Evolutionary conservation across 2,329 filamentous ascomycete species (phyloP), one percentile per base, ranked within the genome.

Genomic region (Corynespora cassiicola): DNA sequence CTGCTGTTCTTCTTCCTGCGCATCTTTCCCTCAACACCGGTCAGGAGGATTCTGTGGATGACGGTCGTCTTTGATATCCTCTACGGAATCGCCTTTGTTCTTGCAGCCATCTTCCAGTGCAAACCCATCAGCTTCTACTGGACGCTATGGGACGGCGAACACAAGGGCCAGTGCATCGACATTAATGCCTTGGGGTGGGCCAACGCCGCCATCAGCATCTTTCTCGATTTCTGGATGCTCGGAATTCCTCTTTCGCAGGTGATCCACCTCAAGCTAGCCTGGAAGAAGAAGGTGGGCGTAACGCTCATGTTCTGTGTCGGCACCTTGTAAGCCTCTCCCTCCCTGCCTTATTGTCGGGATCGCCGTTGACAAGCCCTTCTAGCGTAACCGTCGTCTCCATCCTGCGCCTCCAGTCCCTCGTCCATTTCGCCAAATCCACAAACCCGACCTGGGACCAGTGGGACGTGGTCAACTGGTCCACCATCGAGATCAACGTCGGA

Each of bases 331-430:
- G 44, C 35, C 16, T 14, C n/a, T 23, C 16, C 12, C 34, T 22
- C 14, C 8, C 27, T 7, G 25, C 22, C 15, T 11, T 9, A 4
- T 20, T 17, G 9, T 14, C 6, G 8, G 3, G 11, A n/a, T n/a
- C n/a, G n/a, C 15, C 16, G 25, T 18, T 31, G 31, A 29, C 27
- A 21, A 7, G n/a, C 20, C 9, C 14, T 21, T 5, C 5, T 30
- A 73, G 69, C 37, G 68, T 74, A 30, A 75, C 72, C 3, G 42
- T 75, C 15, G 63, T 75, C 20, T 75, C 71, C 31, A 65, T 72
- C 31, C 52, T 76, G 18, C 71, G 73, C n/a, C 57, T 76, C 3
- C 59, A 64, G 8, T 70, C 68, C 6, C 63, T 76, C 12, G 64
- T 75, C 30, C 45, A 56, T 27, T 75, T 76, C 43, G 69, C 67